phyloP scores from a whole-genome alignment of 805 yeast species.

The Metschnikowia noctiluminum region DNA sequence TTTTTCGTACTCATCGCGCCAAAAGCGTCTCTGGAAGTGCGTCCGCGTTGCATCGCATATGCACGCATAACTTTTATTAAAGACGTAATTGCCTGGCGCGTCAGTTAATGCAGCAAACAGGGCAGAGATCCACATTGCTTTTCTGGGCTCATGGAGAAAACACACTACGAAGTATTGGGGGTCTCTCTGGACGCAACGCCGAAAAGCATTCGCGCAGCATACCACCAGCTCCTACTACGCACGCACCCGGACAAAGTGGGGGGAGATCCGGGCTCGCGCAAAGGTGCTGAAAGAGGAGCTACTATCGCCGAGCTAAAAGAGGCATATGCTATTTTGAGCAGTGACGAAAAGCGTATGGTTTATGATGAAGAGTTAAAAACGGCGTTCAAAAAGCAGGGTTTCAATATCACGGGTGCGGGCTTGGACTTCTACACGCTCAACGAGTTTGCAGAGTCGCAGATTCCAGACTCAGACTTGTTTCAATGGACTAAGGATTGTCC shows the following conservation, averaged over 20 bases:
- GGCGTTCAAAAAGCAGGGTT: constrained; percentile 34
- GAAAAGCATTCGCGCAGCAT: constrained; percentile 57
- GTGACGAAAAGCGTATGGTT: constrained; percentile 34
- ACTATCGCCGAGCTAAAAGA: constrained; percentile 35
- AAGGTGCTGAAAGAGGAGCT: background rate
- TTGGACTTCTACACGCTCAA: constrained; percentile 65
- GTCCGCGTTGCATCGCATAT: background rate
- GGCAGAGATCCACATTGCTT: background rate
- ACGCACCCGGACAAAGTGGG: constrained; percentile 78
- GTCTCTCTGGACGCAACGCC: constrained; percentile 36
- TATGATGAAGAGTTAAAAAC: constrained; percentile 51
- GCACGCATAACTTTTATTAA: background rate
- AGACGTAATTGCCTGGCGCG: background rate
- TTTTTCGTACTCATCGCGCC: constrained; percentile 14
- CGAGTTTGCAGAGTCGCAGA: constrained; percentile 48
- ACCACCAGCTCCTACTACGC: constrained; percentile 53
- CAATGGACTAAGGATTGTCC: constrained; percentile 60
- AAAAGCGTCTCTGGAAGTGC: background rate
- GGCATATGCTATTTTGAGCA: constrained; percentile 61
- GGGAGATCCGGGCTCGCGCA: background rate
- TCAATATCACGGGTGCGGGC: constrained; percentile 56
- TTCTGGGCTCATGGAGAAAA: constrained; percentile 3
- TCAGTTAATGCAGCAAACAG: background rate
- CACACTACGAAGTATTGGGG: constrained; percentile 58
- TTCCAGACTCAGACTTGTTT: constrained; percentile 19